phyloP scores from a whole-genome alignment of 805 yeast genomes.

The Ogataea degrootiae region DNA sequence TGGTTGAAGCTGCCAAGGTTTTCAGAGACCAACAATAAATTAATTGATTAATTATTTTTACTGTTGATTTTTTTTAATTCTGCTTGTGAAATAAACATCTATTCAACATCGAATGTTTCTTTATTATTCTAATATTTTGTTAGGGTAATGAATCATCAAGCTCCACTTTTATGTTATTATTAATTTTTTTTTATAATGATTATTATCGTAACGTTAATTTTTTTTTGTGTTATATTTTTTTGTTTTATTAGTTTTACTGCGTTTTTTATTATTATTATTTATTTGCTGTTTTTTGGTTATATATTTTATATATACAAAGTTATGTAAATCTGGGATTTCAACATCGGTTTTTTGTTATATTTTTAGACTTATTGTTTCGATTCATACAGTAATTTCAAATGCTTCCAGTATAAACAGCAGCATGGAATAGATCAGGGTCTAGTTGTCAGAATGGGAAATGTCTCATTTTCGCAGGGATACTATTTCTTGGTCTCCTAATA shows the following conservation, averaged over 20 bases:
- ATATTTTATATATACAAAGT: conserved; percentile 18
- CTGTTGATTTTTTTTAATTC: background rate
- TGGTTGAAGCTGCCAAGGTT: conserved; percentile 98
- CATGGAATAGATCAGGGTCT: too few species aligned
- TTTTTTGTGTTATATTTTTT: conserved; percentile 6
- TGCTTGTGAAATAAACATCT: conserved; percentile 20
- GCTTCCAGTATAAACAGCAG: too few species aligned
- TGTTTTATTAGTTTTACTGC: conserved; percentile 7
- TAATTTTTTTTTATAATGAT: conserved; percentile 6
- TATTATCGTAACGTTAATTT: conserved; percentile 6
- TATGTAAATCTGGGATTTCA: conserved; percentile 38
- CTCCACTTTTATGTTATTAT: background rate
- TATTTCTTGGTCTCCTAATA: too few species aligned
- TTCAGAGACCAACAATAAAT: conserved; percentile 53
- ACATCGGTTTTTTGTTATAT: conserved; percentile 35
- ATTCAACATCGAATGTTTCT: conserved; percentile 35
- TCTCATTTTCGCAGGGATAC: too few species aligned
- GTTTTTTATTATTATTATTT: conserved; percentile 8
- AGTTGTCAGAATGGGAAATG: too few species aligned
- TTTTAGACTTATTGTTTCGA: background rate
- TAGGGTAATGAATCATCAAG: conserved; percentile 11
- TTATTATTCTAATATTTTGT: conserved; percentile 8
- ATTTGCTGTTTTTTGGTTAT: conserved; percentile 6
- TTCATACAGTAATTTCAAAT: too few species aligned
- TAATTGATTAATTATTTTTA: background rate